Evolutionary conservation across 2,329 filamentous ascomycete genomes (phyloP).

Genomic region (Sporothrix dimorphospora): DNA sequence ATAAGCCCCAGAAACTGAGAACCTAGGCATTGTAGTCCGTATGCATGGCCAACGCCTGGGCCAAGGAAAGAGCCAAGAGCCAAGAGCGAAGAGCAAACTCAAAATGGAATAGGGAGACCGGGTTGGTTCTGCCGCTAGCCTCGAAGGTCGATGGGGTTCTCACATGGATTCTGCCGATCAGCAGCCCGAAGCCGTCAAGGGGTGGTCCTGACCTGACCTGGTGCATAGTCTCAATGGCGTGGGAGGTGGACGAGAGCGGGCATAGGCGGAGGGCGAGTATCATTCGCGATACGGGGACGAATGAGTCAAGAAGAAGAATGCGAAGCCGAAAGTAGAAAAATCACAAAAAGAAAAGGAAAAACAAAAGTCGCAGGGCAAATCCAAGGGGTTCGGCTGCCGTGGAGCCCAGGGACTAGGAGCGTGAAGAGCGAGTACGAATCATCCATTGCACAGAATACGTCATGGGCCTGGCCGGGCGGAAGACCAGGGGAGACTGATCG

Average conservation of each 20-base stretch:
- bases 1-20: constrained; percentile 14
- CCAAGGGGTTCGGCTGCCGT: background rate
- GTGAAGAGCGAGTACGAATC: background rate
- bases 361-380: background rate
- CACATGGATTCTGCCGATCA: constrained; percentile 14
- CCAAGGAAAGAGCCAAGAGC: background rate
- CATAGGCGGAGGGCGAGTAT: background rate
- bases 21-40: background rate
- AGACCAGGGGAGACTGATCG: background rate
- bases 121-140: constrained; percentile 20
- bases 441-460: background rate
- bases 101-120: constrained; percentile 12
- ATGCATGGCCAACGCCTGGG: background rate
- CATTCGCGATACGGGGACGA: background rate
- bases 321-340: background rate
- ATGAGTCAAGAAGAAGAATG: background rate
- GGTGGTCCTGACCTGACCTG: background rate
- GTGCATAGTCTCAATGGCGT: background rate
- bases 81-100: background rate
- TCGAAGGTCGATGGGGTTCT: background rate
- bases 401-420: background rate
- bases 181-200: background rate
- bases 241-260: background rate
- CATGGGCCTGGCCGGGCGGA: constrained; percentile 2
- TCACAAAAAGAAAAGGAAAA: background rate